Conservation (phyloP, 768 basidiomycete genomes). For the Rhizopogon sp. region DNA sequence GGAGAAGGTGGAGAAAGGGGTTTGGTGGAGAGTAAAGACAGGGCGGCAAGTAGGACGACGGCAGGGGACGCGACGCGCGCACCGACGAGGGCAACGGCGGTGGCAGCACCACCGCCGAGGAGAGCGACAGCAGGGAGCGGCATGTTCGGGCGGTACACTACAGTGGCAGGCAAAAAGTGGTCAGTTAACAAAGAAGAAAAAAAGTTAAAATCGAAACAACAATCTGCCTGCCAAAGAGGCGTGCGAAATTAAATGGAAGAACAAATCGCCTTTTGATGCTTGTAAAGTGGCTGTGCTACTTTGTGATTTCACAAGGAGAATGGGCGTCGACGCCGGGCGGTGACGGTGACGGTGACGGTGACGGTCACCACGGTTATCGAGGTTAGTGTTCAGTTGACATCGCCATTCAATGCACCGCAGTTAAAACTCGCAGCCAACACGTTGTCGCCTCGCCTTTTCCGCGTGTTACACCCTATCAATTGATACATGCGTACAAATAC, state of each 20-base stretch:
- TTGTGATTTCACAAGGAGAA: too few species aligned
- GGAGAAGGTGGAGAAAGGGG: constrained; percentile 36
- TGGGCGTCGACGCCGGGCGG: too few species aligned
- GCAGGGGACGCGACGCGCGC: constrained; percentile 66
- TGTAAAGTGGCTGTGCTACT: constrained; percentile 23
- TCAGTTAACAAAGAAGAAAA: constrained; percentile 22
- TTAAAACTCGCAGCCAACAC: too few species aligned
- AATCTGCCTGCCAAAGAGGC: constrained; percentile 18
- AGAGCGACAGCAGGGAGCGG: background rate
- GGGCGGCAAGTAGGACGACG: constrained; percentile 53
- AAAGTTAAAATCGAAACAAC: constrained; percentile 18
- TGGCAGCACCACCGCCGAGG: constrained; percentile 11
- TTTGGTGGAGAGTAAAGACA: constrained; percentile 54
- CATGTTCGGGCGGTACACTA: constrained; percentile 2
- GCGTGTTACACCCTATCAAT: too few species aligned
- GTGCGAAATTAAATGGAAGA: constrained; percentile 22
- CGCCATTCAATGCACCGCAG: too few species aligned
- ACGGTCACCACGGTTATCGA: too few species aligned
- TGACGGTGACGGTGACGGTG: too few species aligned
- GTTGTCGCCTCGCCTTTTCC: too few species aligned
- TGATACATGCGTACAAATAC: too few species aligned
- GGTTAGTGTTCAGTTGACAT: too few species aligned
- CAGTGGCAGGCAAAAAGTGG: background rate
- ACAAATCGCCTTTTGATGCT: constrained; percentile 26
- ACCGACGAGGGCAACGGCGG: constrained; percentile 40